Evolutionary conservation across 768 basidiomycete species (phyloP), one percentile per base, ranked within the genome.

Genomic region (Hortiboletus flavorubellus): DNA sequence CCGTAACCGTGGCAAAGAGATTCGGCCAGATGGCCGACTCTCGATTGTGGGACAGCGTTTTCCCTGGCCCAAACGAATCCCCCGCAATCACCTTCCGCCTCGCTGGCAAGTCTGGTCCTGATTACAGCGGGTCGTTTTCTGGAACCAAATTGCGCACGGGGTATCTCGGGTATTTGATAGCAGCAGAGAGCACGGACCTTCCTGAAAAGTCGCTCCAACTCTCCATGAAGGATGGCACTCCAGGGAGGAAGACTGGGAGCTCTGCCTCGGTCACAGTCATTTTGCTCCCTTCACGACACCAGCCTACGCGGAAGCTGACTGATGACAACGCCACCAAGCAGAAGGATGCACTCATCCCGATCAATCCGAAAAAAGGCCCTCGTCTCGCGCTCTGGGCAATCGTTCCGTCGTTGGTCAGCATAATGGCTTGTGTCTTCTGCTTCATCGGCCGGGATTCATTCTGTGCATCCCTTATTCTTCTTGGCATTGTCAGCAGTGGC

Each of bases 41-140:
- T 21, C 58, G 52, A 10, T 12, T 70, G 12, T 73, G 72, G 70
- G 66, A 66, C 42, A 67, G 55, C 10, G 33, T 74, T n/a, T 73
- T 69, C 39, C 72, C 72, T 10, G 73, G 72, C 18, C 54, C 59
- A 38, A 65, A 68, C 30, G 57, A 64, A 30, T 39, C 65, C 23
- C 68, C 73, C 1, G 51, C 63, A 29, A 8, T 42, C n/a, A 62
- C 64, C 12, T 73, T 73, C 45, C 56, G 54, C 7, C 49, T 72
- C 42, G 61, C 58, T n/a, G 73, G 68, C 15, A 55, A 57, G 43
- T 12, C n/a, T 40, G 72, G 73, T 2, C 89, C 89, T 40, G 87
- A 88, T 59, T 93, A 82, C 68, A 83, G 84, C 58, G 84, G 87
- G 1, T 82, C 89, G 59, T 84, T n/a, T 73, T 93, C 47, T 79